Percentiles rank a stretch among this genome's conserved stretches.
phyloP scores from a whole-genome alignment of 2,329 filamentous ascomycete genomes.

The Aureobasidium leucospermi region DNA sequence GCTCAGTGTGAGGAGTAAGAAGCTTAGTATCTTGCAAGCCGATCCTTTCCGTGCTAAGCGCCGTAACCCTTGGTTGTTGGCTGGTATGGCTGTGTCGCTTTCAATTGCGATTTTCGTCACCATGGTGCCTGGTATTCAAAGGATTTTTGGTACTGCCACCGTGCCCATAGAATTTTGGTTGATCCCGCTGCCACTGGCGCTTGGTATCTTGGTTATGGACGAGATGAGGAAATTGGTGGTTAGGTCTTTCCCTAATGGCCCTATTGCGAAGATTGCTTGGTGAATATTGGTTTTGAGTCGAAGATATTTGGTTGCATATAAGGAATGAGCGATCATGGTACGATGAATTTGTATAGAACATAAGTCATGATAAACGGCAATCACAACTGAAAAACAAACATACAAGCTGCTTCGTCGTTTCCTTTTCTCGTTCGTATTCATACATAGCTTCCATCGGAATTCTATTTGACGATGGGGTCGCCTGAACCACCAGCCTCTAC shows the following conservation, averaged over 20 bases:
- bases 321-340: too few species aligned
- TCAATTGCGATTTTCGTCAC: slow-evolving; percentile 49
- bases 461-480: not conserved
- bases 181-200: slow-evolving; percentile 43
- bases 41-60: slow-evolving; percentile 39
- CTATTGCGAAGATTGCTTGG: slow-evolving; percentile 45
- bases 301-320: too few species aligned
- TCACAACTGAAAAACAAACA: too few species aligned
- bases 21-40: slow-evolving; percentile 46
- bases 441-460: too few species aligned
- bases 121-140: slow-evolving; percentile 44
- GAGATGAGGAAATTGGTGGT: slow-evolving; percentile 47
- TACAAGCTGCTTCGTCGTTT: too few species aligned
- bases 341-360: too few species aligned
- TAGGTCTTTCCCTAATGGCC: slow-evolving; percentile 38
- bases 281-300: slow-evolving; percentile 19
- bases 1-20: slow-evolving; percentile 44
- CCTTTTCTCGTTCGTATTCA: too few species aligned
- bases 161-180: slow-evolving; percentile 49
- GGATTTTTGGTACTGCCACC: slow-evolving; percentile 41
- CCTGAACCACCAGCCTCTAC: slow-evolving; percentile 1
- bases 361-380: too few species aligned
- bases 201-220: slow-evolving; percentile 46
- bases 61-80: slow-evolving; percentile 45
- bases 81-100: slow-evolving; percentile 41